A percentile compares a stretch with the other conserved stretches of the same genome.
Evolutionary conservation across 176 grass and related monocot species (phyloP).

Genomic region (Carex kokanica): DNA sequence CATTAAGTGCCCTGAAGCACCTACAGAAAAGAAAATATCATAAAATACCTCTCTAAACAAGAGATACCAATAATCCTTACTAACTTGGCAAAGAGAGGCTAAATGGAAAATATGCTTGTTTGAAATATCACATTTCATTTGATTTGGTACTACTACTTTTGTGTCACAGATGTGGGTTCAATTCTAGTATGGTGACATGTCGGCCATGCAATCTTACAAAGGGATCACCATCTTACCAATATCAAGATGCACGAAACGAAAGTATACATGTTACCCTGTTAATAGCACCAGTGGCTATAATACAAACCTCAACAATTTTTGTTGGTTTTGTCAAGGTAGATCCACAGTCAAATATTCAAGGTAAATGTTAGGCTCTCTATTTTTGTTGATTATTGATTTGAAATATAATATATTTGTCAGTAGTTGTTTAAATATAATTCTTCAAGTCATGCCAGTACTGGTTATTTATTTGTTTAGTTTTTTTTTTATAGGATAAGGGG

Average conservation of each 20-base stretch:
- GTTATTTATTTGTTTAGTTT: neutral
- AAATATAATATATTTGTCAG: neutral
- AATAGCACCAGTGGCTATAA: neutral
- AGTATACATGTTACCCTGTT: neutral
- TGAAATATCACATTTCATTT: neutral
- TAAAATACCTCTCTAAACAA: too few species aligned
- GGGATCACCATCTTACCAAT: slow-evolving; percentile 6
- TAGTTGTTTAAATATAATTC: neutral
- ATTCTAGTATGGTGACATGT: slow-evolving; percentile 23
- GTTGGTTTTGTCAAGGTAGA: neutral
- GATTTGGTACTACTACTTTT: neutral
- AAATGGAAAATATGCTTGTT: neutral
- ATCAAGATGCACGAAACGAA: neutral
- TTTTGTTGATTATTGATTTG: neutral
- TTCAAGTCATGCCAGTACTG: neutral
- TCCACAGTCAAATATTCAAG: neutral
- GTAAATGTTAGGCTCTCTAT: neutral
- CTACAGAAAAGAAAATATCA: too few species aligned
- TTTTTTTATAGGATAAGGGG: slow-evolving; percentile 17
- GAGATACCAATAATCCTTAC: too few species aligned
- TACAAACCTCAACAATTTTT: neutral
- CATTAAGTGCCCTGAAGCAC: neutral
- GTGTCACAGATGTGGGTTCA: neutral
- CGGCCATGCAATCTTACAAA: slow-evolving; percentile 14
- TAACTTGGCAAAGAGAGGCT: neutral